phyloP scores from a whole-genome alignment of 257 asterid species.

The Echites panduratus region DNA sequence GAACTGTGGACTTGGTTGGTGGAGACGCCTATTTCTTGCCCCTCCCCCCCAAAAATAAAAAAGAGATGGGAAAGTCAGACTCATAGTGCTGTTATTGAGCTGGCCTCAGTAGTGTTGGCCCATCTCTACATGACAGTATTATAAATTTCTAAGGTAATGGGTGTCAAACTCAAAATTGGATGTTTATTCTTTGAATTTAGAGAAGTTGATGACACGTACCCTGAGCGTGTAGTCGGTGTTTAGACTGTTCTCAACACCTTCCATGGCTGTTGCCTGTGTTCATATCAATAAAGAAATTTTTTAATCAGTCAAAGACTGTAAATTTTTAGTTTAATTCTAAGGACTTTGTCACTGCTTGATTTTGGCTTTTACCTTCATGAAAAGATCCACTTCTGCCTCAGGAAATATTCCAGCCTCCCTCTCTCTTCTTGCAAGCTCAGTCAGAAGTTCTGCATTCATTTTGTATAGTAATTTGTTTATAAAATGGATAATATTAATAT shows the following conservation, averaged over 20 bases:
- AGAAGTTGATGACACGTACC: conserved; percentile 22
- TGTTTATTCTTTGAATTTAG: background rate
- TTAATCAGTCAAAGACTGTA: background rate
- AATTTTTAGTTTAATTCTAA: background rate
- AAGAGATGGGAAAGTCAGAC: background rate
- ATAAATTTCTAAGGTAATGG: background rate
- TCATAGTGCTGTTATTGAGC: background rate
- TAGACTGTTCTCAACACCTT: conserved; percentile 49
- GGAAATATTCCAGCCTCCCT: conserved; percentile 46
- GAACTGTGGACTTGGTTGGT: conserved; percentile 6
- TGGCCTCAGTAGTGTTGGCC: no score
- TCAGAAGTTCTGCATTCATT: conserved; percentile 33
- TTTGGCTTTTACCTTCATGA: conserved; percentile 40
- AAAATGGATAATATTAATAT: background rate
- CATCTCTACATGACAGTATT: background rate
- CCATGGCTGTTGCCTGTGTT: conserved; percentile 50
- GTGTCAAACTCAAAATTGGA: background rate
- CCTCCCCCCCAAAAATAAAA: background rate
- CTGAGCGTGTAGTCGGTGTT: conserved; percentile 56
- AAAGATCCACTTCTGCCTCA: conserved; percentile 54
- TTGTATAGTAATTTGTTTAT: background rate
- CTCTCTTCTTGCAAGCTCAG: conserved; percentile 57
- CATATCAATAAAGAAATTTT: background rate
- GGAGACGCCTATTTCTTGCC: conserved; percentile 5
- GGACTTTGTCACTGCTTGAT: background rate